Conservation (phyloP, 768 basidiomycete species). For the Russula griseocarnosa region DNA sequence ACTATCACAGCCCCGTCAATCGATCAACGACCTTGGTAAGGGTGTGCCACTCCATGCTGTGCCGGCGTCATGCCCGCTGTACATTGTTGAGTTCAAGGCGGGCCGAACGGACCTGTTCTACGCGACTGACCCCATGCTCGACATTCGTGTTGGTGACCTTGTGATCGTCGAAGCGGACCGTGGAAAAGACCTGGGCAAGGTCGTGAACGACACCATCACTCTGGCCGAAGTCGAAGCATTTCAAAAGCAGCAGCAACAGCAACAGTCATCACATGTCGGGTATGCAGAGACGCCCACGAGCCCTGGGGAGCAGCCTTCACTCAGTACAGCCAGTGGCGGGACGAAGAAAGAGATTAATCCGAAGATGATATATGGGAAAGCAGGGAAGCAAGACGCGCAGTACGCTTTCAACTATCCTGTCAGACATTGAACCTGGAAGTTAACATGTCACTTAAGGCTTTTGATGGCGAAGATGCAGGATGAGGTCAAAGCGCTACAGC, state of each 20-base stretch:
- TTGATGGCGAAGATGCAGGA: constrained; percentile 82
- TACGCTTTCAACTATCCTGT: constrained; percentile 37
- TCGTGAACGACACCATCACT: constrained; percentile 88
- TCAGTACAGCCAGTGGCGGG: constrained; percentile 31
- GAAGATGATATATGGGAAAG: constrained; percentile 94
- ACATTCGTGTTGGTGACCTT: constrained; percentile 79
- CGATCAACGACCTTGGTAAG: constrained; percentile 66
- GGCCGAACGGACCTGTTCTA: constrained; percentile 95
- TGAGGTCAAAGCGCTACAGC: constrained; percentile 84
- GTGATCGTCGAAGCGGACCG: constrained; percentile 97
- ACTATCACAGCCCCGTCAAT: constrained; percentile 28
- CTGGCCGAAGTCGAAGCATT: constrained; percentile 87
- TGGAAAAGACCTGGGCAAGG: constrained; percentile 88
- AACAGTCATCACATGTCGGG: constrained; percentile 40
- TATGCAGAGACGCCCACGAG: constrained; percentile 45
- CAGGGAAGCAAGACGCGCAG: constrained; percentile 78
- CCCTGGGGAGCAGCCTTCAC: constrained; percentile 39
- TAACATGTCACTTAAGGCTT: constrained; percentile 43
- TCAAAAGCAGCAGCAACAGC: constrained; percentile 69
- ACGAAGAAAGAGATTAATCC: constrained; percentile 92
- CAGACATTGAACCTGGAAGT: constrained; percentile 2
- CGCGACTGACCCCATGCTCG: constrained; percentile 60
- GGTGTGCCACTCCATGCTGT: constrained; percentile 85
- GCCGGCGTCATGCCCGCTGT: constrained; percentile 82
- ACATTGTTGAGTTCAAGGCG: constrained; percentile 97